Conservation (phyloP, 805 yeast genomes). For the Spathaspora passalidarum region DNA sequence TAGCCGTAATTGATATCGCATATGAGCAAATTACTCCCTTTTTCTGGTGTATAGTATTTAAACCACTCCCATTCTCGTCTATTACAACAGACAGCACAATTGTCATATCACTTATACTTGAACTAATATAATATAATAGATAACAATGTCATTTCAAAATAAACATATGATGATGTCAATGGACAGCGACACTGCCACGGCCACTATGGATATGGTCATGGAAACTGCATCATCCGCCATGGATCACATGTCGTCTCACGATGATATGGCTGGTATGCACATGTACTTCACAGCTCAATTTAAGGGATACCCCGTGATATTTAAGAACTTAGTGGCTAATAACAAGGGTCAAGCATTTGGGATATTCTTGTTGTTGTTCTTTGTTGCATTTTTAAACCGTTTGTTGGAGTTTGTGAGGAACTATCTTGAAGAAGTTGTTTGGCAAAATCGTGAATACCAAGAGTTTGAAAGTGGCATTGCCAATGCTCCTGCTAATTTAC, state of each 20-base stretch:
- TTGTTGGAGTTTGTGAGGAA: conserved; percentile 57
- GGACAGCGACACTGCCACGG: conserved; percentile 10
- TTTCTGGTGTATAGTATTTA: too few relatives aligned
- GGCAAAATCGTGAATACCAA: conserved; percentile 40
- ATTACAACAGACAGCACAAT: not conserved
- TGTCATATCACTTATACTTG: too few relatives aligned
- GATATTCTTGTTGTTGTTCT: conserved; percentile 60
- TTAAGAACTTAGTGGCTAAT: conserved; percentile 50
- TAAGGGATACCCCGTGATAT: conserved; percentile 59
- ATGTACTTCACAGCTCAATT: conserved; percentile 52
- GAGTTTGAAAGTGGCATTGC: conserved; percentile 8
- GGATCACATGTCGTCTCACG: not conserved
- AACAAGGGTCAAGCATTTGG: conserved; percentile 68
- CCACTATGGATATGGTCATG: conserved; percentile 12
- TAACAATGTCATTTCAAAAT: not conserved
- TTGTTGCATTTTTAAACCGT: conserved; percentile 55
- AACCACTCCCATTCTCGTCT: not conserved
- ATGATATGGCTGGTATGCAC: conserved; percentile 43
- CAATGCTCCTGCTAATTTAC: not conserved
- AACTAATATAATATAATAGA: not conserved
- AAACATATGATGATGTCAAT: conserved; percentile 6
- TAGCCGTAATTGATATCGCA: not conserved
- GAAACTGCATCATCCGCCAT: conserved; percentile 4
- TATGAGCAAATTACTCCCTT: not conserved
- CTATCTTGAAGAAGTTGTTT: conserved; percentile 67